Percentiles rank a stretch among this genome's conserved stretches.
These are phyloP conservation scores for Microbotryomycetes sp. DNA, from an alignment of 1,284 basidiomycete species.

Conservation along the genomic window DNA sequence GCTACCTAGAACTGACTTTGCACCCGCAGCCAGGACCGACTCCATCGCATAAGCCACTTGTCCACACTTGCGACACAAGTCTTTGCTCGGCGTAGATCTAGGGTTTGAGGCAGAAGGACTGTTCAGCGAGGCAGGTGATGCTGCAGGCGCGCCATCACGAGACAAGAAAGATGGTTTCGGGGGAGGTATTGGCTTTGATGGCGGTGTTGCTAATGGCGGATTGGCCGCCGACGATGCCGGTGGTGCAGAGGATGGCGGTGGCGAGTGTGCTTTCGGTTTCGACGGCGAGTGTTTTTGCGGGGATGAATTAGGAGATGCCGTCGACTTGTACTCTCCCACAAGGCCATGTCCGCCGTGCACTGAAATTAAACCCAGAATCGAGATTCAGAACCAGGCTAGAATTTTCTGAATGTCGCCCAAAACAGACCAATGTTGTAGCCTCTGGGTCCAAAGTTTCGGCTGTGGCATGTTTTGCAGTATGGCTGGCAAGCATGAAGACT, in stretches of 20 bases:
- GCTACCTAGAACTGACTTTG: neutral
- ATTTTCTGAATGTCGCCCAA: no score
- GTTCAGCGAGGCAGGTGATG: neutral
- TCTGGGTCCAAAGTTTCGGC: slow-evolving; percentile 14
- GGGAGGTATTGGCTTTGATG: neutral
- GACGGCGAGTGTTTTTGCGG: neutral
- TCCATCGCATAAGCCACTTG: slow-evolving; percentile 20
- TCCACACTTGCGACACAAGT: slow-evolving; percentile 10
- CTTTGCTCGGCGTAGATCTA: neutral
- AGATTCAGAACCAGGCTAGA: no score
- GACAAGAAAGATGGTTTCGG: neutral
- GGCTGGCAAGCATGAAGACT: slow-evolving; percentile 10
- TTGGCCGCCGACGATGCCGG: neutral
- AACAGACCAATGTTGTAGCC: slow-evolving; percentile 22
- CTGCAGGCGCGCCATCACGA: neutral
- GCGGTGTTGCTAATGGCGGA: neutral
- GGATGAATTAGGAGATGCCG: slow-evolving; percentile 7
- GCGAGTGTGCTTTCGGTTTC: no score
- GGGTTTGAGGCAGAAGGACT: neutral
- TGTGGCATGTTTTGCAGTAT: slow-evolving; percentile 23
- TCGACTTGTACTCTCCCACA: slow-evolving; percentile 7
- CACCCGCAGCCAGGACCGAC: slow-evolving; percentile 6
- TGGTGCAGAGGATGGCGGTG: neutral
- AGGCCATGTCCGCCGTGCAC: neutral
- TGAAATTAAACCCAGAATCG: no score